These are phyloP conservation scores for Lepidium didymum DNA, from an alignment of 345 rosid genomes.

Conservation along the genomic window DNA sequence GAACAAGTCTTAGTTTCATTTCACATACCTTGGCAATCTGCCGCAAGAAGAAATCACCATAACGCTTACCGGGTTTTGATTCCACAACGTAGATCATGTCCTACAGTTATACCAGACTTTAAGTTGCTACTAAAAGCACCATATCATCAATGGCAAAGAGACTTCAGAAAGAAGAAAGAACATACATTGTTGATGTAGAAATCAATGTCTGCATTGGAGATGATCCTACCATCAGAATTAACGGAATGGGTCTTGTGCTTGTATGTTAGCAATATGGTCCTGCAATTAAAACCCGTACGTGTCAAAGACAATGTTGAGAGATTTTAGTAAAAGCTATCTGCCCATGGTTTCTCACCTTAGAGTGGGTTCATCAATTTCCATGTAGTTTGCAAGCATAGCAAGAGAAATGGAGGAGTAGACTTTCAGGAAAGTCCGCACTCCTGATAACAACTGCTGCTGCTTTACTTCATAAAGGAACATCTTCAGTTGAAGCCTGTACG, in stretches of 20 bases:
- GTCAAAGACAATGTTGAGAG: background rate
- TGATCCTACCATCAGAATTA: constrained; percentile 68
- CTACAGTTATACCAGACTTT: constrained; percentile 34
- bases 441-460: constrained; percentile 83
- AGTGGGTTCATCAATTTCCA: constrained; percentile 93
- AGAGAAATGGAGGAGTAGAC: constrained; percentile 83
- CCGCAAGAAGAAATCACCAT: constrained; percentile 89
- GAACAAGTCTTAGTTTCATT: background rate
- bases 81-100: constrained; percentile 81
- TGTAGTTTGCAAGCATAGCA: constrained; percentile 76
- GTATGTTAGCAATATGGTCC: constrained; percentile 88
- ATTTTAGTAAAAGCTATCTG: background rate
- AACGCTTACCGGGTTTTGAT: constrained; percentile 60
- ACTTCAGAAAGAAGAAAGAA: background rate
- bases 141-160: background rate
- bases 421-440: constrained; percentile 74
- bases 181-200: constrained; percentile 85
- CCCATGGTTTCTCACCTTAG: constrained; percentile 46
- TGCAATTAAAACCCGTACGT: constrained; percentile 13
- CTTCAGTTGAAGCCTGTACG: constrained; percentile 91
- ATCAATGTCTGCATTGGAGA: constrained; percentile 85
- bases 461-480: constrained; percentile 88
- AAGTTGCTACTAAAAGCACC: background rate
- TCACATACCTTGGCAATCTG: constrained; percentile 79
- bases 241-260: constrained; percentile 97